Evolutionary conservation across 2,329 filamentous ascomycete species (phyloP), one percentile per base, ranked within the genome.

Genomic region (Aspergillus felis): DNA sequence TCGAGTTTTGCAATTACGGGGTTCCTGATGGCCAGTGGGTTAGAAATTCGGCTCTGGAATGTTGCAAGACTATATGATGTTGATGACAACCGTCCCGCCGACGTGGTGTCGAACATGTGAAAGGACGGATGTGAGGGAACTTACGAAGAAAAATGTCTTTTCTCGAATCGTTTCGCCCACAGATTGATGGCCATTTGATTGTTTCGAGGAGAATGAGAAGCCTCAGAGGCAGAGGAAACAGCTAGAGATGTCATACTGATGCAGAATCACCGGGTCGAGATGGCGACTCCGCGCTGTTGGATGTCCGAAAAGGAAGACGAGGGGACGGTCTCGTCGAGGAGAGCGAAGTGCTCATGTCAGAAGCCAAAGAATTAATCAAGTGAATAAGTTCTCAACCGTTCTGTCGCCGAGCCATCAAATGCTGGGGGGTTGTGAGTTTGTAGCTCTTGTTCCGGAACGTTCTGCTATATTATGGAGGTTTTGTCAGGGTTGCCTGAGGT

Each of bases 1-100:
- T 76, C 73, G 48, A 76, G 71, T 55, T 64, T 66, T 4, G 66
- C 68, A 59, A 71, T 68, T 17, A 64, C 61, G n/a, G 68, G 64
- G 29, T 66, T 62, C 20, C 71, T 74, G 41, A 32, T 20, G 10
- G 44, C 6, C 22, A 55, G 49, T 53, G 57, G 41, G 32, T 29
- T 52, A 41, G 35, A 27, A 9, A 17, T 52, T 20, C 44, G 12
- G 9, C 4, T 46, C 35, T 49, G 50, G 38, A 28, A 48, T 51
- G 50, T 46, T 51, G n/a, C 8, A 7, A 38, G 32, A 1, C 6
- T 6, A 38, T 38, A 35, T 6, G 29, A 38, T 17, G 32, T 17
- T 38, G 32, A 38, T 35, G 32, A 6, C 32, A 17, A 38, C 32
- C 14, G 32, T 38, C 32, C 14, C 17, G 32, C 32, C 32, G 32